Percentiles rank a stretch among this genome's conserved stretches.
These are phyloP conservation scores for Fusarium agapanthi DNA, from an alignment of 2,329 filamentous ascomycete genomes.

Conservation along the genomic window DNA sequence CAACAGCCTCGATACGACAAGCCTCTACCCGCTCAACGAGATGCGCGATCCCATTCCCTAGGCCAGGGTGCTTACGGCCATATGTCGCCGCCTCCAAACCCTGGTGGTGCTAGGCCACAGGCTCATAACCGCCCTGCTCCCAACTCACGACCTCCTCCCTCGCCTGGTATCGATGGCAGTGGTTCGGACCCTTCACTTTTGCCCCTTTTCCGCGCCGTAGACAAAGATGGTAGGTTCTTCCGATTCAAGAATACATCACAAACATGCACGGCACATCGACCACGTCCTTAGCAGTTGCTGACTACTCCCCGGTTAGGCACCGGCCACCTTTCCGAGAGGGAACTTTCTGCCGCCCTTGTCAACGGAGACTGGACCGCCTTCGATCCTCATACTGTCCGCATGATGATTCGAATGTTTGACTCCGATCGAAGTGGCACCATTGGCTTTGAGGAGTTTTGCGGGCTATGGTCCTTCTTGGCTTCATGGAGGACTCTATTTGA, in stretches of 20 bases:
- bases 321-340: slow-evolving; percentile 84
- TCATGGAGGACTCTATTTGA: slow-evolving; percentile 96
- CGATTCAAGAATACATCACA: neutral
- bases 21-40: slow-evolving; percentile 50
- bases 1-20: slow-evolving; percentile 58
- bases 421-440: slow-evolving; percentile 88
- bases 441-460: slow-evolving; percentile 95
- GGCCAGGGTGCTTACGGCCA: slow-evolving; percentile 51
- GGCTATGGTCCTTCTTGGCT: slow-evolving; percentile 93
- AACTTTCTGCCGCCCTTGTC: slow-evolving; percentile 89
- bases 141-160: slow-evolving; percentile 70
- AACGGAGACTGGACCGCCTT: slow-evolving; percentile 97
- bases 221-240: slow-evolving; percentile 74
- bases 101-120: slow-evolving; percentile 52
- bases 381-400: slow-evolving; percentile 90
- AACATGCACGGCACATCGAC: neutral
- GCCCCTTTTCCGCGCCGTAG: slow-evolving; percentile 88
- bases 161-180: slow-evolving; percentile 63
- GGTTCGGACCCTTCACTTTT: slow-evolving; percentile 68
- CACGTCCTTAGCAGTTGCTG: neutral
- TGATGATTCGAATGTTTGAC: slow-evolving; percentile 99
- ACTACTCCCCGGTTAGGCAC: slow-evolving; percentile 59
- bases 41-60: slow-evolving; percentile 39
- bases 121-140: slow-evolving; percentile 62
- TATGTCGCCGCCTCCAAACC: slow-evolving; percentile 61